These are phyloP conservation scores for Uncinocarpus reesii DNA, from an alignment of 2,329 filamentous ascomycete species.

Conservation along the genomic window DNA sequence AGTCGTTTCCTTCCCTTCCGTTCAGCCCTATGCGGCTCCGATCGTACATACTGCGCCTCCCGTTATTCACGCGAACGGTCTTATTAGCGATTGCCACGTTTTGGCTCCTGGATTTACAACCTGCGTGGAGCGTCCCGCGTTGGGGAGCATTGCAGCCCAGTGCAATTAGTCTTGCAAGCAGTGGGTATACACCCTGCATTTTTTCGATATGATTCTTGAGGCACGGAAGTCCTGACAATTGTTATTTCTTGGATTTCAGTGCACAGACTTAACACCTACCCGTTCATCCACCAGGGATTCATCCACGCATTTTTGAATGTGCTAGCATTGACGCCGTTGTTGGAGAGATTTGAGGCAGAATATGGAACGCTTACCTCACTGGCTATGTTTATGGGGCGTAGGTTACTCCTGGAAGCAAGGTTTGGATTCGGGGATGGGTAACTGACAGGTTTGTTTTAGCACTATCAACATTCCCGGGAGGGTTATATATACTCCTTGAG, in stretches of 20 bases:
- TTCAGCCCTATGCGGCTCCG: conserved; percentile 66
- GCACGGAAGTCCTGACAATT: background rate
- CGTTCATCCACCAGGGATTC: conserved; percentile 71
- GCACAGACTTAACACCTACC: conserved; percentile 86
- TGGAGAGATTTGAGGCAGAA: conserved; percentile 89
- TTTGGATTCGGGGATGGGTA: background rate
- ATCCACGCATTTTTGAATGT: conserved; percentile 73
- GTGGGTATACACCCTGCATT: conserved; percentile 42
- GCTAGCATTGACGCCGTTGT: conserved; percentile 68
- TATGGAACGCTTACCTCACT: conserved; percentile 83
- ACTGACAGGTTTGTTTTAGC: conserved; percentile 40
- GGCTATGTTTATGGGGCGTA: conserved; percentile 81
- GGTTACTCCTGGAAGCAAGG: conserved; percentile 37
- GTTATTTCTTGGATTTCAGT: conserved; percentile 43
- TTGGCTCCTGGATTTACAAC: conserved; percentile 60
- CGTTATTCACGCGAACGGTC: conserved; percentile 69
- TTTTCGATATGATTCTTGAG: background rate
- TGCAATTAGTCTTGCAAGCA: conserved; percentile 58
- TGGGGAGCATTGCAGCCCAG: conserved; percentile 73
- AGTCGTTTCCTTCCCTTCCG: conserved; percentile 43
- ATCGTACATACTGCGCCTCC: conserved; percentile 74
- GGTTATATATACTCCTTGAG: conserved; percentile 71
- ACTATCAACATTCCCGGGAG: conserved; percentile 69
- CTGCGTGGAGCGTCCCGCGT: conserved; percentile 59
- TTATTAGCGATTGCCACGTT: conserved; percentile 56